Conservation (phyloP, 768 basidiomycete genomes). For the Dacryopinax primogenitus region DNA sequence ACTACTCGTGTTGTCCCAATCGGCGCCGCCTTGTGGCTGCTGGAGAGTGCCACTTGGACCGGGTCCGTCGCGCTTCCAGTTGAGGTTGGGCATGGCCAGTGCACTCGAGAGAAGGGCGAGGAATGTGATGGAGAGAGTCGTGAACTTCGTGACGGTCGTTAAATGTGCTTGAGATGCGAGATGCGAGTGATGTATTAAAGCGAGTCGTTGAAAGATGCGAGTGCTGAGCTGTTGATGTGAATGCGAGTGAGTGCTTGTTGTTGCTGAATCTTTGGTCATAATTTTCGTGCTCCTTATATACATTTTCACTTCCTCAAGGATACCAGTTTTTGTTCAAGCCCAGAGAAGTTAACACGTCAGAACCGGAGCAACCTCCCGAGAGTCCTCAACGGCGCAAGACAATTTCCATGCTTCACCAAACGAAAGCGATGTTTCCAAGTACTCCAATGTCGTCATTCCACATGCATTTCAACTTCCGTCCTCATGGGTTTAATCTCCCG, state of each 20-base stretch:
- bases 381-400: not conserved
- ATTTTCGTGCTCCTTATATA: not conserved
- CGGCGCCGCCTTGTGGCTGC: not conserved
- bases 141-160: not conserved
- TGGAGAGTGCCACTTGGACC: not conserved
- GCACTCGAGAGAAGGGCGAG: not conserved
- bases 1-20: slow-evolving; percentile 4
- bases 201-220: not conserved
- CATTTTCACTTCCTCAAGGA: not conserved
- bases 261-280: not conserved
- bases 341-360: not conserved
- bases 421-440: not conserved
- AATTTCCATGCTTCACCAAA: not conserved
- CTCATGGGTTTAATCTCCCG: not conserved
- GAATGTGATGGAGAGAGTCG: not conserved
- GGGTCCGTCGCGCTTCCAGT: slow-evolving; percentile 1
- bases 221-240: not conserved
- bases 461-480: not conserved
- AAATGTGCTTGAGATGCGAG: not conserved
- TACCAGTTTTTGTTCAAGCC: not conserved
- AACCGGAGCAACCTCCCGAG: not conserved
- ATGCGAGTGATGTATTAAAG: not conserved
- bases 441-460: not conserved
- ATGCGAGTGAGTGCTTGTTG: not conserved
- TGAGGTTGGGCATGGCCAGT: not conserved